Base-by-base conservation (phyloP, 495 filamentous ascomycete genomes). In the Aspergillus sparsus region DNA sequence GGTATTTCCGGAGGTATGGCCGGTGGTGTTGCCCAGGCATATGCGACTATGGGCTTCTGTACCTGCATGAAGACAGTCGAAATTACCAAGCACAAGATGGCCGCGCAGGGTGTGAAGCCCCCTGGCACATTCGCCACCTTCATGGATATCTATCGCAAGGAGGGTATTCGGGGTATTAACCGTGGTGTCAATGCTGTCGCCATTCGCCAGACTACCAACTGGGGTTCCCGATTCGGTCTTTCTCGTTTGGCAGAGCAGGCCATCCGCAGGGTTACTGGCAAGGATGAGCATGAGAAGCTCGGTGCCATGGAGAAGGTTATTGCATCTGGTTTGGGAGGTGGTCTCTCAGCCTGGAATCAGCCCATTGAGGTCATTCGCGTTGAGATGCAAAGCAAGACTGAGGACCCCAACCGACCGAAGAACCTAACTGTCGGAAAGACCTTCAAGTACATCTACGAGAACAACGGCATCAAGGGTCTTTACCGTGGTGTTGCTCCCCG, bases 61-160 rank as follows among this genome's bases (percentile, higher is more conserved):
- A 98, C 94, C 41, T 98, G 94, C 84, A 98, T 98, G 94, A 98
- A 98, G 87, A 98, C 94, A 57, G 95, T 97, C 62, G 95, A 98
- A 80, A 98, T 98, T 79, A 98, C 94, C 68, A 92, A 96, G 79
- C 90, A 94, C 81, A 97, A 97, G 83, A 79, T 95, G 70, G 92
- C 93, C 4, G 87, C 91, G 7, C 64, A 80, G 33, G 94, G 94
- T 66, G 83, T 87, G 39, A 91, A 92, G 77, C 90, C 90, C 16
- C 89, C 87, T 3, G 86, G 92, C 68, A 98, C 95, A 55, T 93
- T 94, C 71, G 82, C 82, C 50, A 97, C 93, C 54, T 98, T 98
- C 79, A 93, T 93, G 89, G 88, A 92, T 71, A 98, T 98, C 72
- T 98, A 93, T 80, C 88, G 89, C 63, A 86, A 85, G 68, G 94